Evolutionary conservation across 139 green algal species (phyloP).

Genomic region (Auxenochlorella pyrenoidosa): DNA sequence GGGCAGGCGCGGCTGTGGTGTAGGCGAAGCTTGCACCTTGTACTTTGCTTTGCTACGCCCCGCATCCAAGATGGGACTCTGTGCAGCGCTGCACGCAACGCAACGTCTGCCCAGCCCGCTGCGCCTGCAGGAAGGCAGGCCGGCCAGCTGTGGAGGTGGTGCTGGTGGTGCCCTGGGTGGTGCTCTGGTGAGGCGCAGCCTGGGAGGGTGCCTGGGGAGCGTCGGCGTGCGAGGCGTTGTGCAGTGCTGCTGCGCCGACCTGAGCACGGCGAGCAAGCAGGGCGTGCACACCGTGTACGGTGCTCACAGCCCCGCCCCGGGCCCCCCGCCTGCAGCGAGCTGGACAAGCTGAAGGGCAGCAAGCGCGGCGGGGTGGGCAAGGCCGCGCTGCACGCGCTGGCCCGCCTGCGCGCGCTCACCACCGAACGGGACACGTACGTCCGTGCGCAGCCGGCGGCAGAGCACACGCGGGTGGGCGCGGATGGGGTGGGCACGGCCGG

Average conservation of each 20-base stretch:
- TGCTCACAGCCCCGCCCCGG: too few species aligned
- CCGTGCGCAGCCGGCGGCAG: constrained; percentile 27
- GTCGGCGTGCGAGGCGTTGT: too few species aligned
- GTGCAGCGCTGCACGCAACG: too few species aligned
- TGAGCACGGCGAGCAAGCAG: too few species aligned
- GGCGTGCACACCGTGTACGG: too few species aligned
- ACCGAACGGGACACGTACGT: constrained; percentile 36
- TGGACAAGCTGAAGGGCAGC: constrained; percentile 52
- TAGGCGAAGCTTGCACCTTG: too few species aligned
- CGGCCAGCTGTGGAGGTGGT: constrained; percentile 41
- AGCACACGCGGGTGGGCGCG: constrained; percentile 17
- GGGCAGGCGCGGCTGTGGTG: too few species aligned
- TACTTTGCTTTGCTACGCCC: too few species aligned
- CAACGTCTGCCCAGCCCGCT: neutral
- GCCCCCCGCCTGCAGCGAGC: constrained; percentile 29
- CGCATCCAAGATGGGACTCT: too few species aligned
- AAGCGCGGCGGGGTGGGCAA: too few species aligned
- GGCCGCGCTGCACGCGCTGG: constrained; percentile 27
- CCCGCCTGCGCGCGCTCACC: constrained; percentile 28
- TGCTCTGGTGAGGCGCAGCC: constrained; percentile 38
- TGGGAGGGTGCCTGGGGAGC: neutral
- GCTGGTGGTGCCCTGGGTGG: constrained; percentile 57
- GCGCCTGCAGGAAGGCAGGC: neutral
- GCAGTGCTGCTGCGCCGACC: too few species aligned
- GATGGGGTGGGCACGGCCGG: too few species aligned